These are phyloP conservation scores for Rhizopogon vulgaris DNA, from an alignment of 768 basidiomycete species.

Conservation along the genomic window DNA sequence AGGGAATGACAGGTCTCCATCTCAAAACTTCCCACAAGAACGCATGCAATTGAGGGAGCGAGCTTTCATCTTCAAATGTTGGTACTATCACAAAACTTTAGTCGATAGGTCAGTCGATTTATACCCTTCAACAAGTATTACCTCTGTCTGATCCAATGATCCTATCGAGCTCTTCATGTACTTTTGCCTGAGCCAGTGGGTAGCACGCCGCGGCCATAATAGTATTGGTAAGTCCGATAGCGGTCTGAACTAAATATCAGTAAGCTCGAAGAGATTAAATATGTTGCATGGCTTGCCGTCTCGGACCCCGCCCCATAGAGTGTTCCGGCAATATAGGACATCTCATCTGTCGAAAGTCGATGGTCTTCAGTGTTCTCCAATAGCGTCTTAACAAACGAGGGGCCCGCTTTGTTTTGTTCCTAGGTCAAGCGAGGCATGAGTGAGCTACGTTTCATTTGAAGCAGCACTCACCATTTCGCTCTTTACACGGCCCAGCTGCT, in stretches of 20 bases:
- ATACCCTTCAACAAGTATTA: too few relatives aligned
- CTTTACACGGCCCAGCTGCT: too few relatives aligned
- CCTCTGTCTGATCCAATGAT: conserved; percentile 1
- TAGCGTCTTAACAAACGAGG: conserved; percentile 45
- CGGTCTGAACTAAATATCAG: conserved; percentile 27
- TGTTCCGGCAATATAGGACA: conserved; percentile 52
- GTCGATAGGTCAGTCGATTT: too few relatives aligned
- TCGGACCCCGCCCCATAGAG: conserved; percentile 61
- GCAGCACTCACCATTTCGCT: too few relatives aligned
- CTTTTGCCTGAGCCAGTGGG: conserved; percentile 39
- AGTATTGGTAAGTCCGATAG: conserved; percentile 41
- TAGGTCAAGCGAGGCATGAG: too few relatives aligned
- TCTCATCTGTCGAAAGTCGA: conserved; percentile 44
- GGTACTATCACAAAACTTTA: too few relatives aligned
- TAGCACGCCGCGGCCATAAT: conserved; percentile 48
- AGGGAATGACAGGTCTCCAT: too few relatives aligned
- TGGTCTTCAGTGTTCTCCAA: conserved; percentile 43
- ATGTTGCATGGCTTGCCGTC: conserved; percentile 25
- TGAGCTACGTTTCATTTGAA: too few relatives aligned
- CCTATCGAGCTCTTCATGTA: conserved; percentile 45
- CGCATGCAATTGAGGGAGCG: too few relatives aligned
- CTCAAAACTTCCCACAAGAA: too few relatives aligned
- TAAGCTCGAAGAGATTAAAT: not conserved
- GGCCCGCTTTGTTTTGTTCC: conserved; percentile 1
- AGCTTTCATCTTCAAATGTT: too few relatives aligned